Evolutionary conservation across 1,284 basidiomycete genomes (phyloP).

Genomic region (Sanghuangporus weigelae): DNA sequence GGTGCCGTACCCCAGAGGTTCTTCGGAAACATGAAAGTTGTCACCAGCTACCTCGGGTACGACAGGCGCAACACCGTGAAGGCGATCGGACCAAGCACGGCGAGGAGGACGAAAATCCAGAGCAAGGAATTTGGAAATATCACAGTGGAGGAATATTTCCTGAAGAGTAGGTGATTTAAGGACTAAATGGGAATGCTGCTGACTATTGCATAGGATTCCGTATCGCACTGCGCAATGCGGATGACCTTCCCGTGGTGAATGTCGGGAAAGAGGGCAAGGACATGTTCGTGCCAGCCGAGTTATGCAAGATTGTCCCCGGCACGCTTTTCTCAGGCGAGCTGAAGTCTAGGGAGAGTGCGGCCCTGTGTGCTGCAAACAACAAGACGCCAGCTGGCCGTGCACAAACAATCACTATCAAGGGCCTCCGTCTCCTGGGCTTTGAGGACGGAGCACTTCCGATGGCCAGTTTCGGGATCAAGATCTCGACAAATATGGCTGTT

Average conservation of each 20-base stretch:
- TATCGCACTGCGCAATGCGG: slow-evolving; percentile 41
- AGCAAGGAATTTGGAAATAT: slow-evolving; percentile 49
- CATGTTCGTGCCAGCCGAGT: slow-evolving; percentile 56
- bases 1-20: slow-evolving; percentile 38
- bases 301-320: slow-evolving; percentile 57
- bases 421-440: slow-evolving; percentile 52
- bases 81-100: slow-evolving; percentile 39
- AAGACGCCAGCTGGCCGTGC: slow-evolving; percentile 26
- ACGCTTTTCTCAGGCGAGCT: slow-evolving; percentile 48
- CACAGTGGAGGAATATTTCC: slow-evolving; percentile 58
- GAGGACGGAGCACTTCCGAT: slow-evolving; percentile 31
- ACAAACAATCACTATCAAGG: slow-evolving; percentile 46
- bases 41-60: slow-evolving; percentile 51
- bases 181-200: neutral
- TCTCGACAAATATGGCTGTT: slow-evolving; percentile 48
- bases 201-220: slow-evolving; percentile 43
- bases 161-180: slow-evolving; percentile 48
- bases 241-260: slow-evolving; percentile 56
- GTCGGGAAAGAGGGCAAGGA: slow-evolving; percentile 39
- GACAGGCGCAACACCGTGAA: slow-evolving; percentile 45
- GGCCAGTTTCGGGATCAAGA: slow-evolving; percentile 48
- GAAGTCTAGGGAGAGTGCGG: slow-evolving; percentile 33
- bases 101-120: slow-evolving; percentile 44
- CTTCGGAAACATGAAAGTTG: slow-evolving; percentile 49
- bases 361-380: neutral